These are phyloP conservation scores for Rheum nobile DNA, from an alignment of 148 eudicot species.

Conservation along the genomic window DNA sequence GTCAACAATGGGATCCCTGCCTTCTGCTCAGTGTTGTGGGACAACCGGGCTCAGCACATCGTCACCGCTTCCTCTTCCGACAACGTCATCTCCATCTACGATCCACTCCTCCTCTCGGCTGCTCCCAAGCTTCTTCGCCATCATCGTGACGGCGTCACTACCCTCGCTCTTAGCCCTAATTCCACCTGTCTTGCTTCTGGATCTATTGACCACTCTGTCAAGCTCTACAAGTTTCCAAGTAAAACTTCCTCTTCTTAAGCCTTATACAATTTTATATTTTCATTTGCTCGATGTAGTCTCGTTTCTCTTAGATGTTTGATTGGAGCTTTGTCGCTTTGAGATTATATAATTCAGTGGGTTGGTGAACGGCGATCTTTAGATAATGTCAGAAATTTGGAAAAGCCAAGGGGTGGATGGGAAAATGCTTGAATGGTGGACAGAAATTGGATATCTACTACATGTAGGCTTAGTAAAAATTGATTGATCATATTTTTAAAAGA, in stretches of 20 bases:
- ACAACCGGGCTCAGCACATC: constrained; percentile 46
- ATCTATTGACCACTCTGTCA: constrained; percentile 73
- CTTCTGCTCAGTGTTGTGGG: constrained; percentile 63
- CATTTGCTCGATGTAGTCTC: background rate
- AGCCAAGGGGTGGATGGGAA: background rate
- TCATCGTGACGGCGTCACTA: constrained; percentile 79
- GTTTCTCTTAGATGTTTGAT: background rate
- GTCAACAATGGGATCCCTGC: constrained; percentile 26
- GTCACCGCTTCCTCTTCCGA: constrained; percentile 73
- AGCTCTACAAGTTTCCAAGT: constrained; percentile 92
- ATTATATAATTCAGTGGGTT: no score
- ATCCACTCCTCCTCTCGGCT: constrained; percentile 32
- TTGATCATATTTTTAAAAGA: background rate
- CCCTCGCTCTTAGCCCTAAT: constrained; percentile 74
- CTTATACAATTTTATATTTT: background rate
- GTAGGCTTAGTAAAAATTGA: background rate
- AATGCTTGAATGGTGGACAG: background rate
- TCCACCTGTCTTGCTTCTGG: constrained; percentile 95
- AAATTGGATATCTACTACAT: background rate
- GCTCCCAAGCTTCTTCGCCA: constrained; percentile 36
- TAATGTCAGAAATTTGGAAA: background rate
- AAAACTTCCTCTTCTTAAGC: background rate
- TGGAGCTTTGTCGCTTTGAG: background rate
- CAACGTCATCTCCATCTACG: constrained; percentile 51
- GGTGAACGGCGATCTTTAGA: no score